phyloP scores from a whole-genome alignment of 805 yeast genomes.

The Zygosaccharomyces pseudorouxii region DNA sequence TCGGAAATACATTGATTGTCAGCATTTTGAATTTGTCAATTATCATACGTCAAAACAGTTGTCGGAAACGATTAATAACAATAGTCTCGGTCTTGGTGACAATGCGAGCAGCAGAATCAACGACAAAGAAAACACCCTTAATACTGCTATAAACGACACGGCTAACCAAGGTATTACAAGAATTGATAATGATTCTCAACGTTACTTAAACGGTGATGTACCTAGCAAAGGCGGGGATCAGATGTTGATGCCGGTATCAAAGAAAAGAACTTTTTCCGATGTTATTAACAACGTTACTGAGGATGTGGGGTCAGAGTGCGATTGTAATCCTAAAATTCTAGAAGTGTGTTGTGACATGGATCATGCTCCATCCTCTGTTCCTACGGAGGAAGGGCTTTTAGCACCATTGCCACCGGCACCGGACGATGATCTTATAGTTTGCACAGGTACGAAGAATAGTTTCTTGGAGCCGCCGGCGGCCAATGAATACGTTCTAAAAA shows the following conservation, averaged over 20 bases:
- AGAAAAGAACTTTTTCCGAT: slow-evolving; percentile 6
- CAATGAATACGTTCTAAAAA: neutral
- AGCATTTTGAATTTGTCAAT: slow-evolving; percentile 41
- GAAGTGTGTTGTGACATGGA: slow-evolving; percentile 41
- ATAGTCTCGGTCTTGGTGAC: neutral
- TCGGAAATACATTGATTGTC: slow-evolving; percentile 33
- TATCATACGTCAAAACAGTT: slow-evolving; percentile 28
- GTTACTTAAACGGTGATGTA: neutral
- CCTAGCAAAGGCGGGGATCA: slow-evolving; percentile 13
- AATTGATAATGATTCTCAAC: neutral
- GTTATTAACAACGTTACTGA: slow-evolving; percentile 1
- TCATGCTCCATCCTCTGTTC: slow-evolving; percentile 19
- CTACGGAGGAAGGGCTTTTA: neutral
- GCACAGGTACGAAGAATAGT: slow-evolving; percentile 8
- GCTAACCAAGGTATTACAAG: neutral
- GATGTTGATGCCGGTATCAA: slow-evolving; percentile 20
- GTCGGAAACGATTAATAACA: neutral
- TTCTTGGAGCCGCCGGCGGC: slow-evolving; percentile 4
- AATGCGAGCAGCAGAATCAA: neutral
- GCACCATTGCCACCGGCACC: neutral
- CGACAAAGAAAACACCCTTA: neutral
- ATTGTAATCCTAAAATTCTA: slow-evolving; percentile 38
- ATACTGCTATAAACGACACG: neutral
- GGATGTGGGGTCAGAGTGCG: slow-evolving; percentile 17
- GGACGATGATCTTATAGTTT: slow-evolving; percentile 11